Evolutionary conservation across 1,284 basidiomycete species (phyloP).

Genomic region (Abortiporus biennis): DNA sequence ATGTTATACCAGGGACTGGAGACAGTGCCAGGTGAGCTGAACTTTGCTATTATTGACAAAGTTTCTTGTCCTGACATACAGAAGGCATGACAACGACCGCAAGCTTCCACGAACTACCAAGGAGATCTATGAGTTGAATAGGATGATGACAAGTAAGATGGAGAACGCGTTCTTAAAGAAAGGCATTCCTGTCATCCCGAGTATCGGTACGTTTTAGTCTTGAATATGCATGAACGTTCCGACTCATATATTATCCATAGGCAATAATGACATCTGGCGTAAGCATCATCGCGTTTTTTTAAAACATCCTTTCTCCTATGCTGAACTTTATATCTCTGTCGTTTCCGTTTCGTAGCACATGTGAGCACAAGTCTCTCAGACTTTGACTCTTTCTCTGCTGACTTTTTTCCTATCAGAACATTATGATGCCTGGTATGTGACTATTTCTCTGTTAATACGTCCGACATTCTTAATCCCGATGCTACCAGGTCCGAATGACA

Average conservation of each 20-base stretch:
- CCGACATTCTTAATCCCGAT: conserved; percentile 3
- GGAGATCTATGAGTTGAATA: conserved; percentile 81
- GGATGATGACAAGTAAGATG: conserved; percentile 67
- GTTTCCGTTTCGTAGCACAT: conserved; percentile 41
- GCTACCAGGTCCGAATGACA: conserved; percentile 72
- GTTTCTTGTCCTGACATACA: conserved; percentile 21
- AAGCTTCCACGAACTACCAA: conserved; percentile 71
- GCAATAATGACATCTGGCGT: conserved; percentile 89
- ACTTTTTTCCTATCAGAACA: conserved; percentile 41
- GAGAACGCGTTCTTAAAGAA: conserved; percentile 57
- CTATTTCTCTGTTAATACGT: conserved; percentile 2
- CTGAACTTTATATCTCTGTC: conserved; percentile 13
- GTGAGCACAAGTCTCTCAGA: conserved; percentile 30
- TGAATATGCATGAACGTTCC: conserved; percentile 5
- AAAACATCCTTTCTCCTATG: conserved; percentile 9
- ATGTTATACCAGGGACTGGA: conserved; percentile 68
- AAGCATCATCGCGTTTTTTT: conserved; percentile 27
- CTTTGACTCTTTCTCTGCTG: background rate
- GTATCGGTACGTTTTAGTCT: conserved; percentile 50
- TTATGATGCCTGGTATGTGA: conserved; percentile 51
- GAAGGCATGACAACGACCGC: conserved; percentile 89
- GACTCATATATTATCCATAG: conserved; percentile 26
- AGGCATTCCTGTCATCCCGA: conserved; percentile 80
- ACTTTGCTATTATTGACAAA: conserved; percentile 2
- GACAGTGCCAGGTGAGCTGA: conserved; percentile 78